A percentile compares a stretch with the other conserved stretches of the same genome.
phyloP scores from a whole-genome alignment of 805 yeast genomes.

The Wickerhamiella kazuoi region DNA sequence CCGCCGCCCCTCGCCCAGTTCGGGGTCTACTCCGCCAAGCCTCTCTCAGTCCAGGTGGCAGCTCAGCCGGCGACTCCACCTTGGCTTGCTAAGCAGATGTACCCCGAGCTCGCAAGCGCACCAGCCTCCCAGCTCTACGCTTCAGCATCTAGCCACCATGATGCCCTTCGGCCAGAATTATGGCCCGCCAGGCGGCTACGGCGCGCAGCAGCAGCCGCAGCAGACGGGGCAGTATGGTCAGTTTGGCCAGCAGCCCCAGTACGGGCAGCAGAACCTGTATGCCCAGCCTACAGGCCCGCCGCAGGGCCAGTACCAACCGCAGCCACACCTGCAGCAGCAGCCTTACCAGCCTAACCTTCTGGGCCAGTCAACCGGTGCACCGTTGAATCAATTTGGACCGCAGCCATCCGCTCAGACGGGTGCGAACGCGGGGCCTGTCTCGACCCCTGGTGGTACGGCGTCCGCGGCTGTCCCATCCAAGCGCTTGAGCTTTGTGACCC shows the following conservation, averaged over 20 bases:
- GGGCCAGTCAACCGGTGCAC: slow-evolving; percentile 16
- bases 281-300: slow-evolving; percentile 14
- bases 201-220: slow-evolving; percentile 2
- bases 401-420: slow-evolving; percentile 19
- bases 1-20: no score
- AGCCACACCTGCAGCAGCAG: not conserved
- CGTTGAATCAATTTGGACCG: slow-evolving; percentile 22
- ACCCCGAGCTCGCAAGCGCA: no score
- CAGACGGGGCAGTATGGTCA: not conserved
- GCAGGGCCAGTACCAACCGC: slow-evolving; percentile 20
- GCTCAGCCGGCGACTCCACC: no score
- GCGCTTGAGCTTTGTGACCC: slow-evolving; percentile 68
- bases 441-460: slow-evolving; percentile 3
- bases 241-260: slow-evolving; percentile 2
- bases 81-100: no score
- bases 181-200: slow-evolving; percentile 2
- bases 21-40: no score
- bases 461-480: slow-evolving; percentile 25
- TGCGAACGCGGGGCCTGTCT: no score
- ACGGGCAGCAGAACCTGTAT: not conserved
- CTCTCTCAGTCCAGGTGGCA: no score
- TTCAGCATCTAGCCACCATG: not conserved
- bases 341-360: no score
- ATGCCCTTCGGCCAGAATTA: not conserved
- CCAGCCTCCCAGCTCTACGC: no score